phyloP scores from a whole-genome alignment of 768 basidiomycete genomes.

The Rhodotorula paludigena region DNA sequence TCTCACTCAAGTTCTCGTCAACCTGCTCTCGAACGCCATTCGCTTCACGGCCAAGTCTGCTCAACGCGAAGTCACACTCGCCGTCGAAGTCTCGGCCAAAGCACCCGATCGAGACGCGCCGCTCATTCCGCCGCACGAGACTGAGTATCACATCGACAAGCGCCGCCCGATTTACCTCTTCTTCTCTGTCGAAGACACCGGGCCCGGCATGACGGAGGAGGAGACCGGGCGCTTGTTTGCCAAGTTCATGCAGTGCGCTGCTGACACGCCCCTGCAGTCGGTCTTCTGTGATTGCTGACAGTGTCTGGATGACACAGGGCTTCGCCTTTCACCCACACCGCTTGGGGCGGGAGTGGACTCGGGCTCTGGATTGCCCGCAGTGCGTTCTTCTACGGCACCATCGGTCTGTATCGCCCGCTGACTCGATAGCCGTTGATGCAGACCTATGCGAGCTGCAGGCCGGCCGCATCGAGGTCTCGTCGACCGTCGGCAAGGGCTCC shows the following conservation, averaged over 20 bases:
- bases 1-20: constrained; percentile 46
- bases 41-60: constrained; percentile 44
- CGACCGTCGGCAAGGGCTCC: constrained; percentile 28
- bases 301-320: no score
- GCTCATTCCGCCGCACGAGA: constrained; percentile 43
- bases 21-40: constrained; percentile 47
- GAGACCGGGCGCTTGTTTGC: constrained; percentile 45
- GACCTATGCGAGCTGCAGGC: constrained; percentile 34
- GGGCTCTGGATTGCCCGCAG: constrained; percentile 46
- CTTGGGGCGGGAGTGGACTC: constrained; percentile 46
- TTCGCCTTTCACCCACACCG: constrained; percentile 44
- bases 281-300: no score
- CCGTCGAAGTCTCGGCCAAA: constrained; percentile 44
- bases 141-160: constrained; percentile 32
- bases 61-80: constrained; percentile 38
- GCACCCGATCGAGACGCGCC: constrained; percentile 14
- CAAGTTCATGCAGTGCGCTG: constrained; percentile 43
- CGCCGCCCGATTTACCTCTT: constrained; percentile 43
- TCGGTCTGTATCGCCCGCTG: neutral
- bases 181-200: constrained; percentile 44
- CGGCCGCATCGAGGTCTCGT: constrained; percentile 32
- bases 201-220: constrained; percentile 45
- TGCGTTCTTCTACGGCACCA: constrained; percentile 28
- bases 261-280: no score
- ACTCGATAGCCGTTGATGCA: neutral